These are phyloP conservation scores for Russula earlei DNA, from an alignment of 768 basidiomycete species.

Conservation along the genomic window DNA sequence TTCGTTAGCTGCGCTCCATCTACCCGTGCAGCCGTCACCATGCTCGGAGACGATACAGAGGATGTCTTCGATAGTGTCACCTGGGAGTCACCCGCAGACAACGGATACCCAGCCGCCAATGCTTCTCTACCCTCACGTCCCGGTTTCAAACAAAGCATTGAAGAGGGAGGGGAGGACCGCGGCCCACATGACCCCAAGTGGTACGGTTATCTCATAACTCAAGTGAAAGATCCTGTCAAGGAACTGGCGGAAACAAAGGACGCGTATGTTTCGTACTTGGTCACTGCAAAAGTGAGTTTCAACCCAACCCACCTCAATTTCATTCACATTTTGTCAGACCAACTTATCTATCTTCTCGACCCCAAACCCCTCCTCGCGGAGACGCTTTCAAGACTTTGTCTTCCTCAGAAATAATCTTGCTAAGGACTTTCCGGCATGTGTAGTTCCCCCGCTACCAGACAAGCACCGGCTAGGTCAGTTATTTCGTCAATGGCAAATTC, in stretches of 20 bases:
- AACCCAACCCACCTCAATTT: not conserved
- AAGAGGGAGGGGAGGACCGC: slow-evolving; percentile 53
- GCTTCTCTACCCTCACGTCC: slow-evolving; percentile 43
- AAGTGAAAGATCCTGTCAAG: slow-evolving; percentile 88
- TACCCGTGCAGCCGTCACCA: slow-evolving; percentile 24
- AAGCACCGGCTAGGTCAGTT: slow-evolving; percentile 88
- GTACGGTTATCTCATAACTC: slow-evolving; percentile 78
- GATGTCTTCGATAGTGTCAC: slow-evolving; percentile 89
- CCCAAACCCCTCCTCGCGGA: slow-evolving; percentile 61
- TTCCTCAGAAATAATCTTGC: slow-evolving; percentile 84
- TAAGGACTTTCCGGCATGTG: slow-evolving; percentile 92
- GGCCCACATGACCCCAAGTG: slow-evolving; percentile 78
- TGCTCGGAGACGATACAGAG: slow-evolving; percentile 73
- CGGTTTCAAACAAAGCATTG: slow-evolving; percentile 75
- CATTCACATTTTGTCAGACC: slow-evolving; percentile 44
- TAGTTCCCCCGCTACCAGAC: slow-evolving; percentile 94
- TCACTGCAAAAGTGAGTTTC: slow-evolving; percentile 68
- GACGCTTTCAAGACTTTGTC: slow-evolving; percentile 95
- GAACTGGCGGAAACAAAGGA: slow-evolving; percentile 97
- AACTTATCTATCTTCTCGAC: slow-evolving; percentile 82
- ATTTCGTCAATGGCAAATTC: not conserved
- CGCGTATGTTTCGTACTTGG: slow-evolving; percentile 90
- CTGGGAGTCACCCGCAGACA: slow-evolving; percentile 70
- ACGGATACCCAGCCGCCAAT: slow-evolving; percentile 36
- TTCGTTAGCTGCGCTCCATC: not conserved